Evolutionary conservation across 495 filamentous ascomycete genomes (phyloP).

Genomic region (Aspergillus steynii): DNA sequence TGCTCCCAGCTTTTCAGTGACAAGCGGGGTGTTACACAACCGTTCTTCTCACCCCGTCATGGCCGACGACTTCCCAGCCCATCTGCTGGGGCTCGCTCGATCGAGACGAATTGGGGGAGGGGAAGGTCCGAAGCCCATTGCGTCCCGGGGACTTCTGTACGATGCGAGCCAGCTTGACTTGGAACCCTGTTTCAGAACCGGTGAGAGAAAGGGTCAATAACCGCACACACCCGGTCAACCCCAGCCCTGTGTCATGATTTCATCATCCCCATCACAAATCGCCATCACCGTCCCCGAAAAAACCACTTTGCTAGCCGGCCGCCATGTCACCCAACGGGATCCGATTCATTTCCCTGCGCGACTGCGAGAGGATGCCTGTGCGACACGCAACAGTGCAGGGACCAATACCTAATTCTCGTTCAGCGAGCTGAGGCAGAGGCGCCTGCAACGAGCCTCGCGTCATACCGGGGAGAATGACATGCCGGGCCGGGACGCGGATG

Average conservation of each 20-base stretch:
- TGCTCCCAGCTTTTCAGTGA: neutral
- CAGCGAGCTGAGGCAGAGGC: neutral
- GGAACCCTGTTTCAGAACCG: neutral
- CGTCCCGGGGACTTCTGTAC: neutral
- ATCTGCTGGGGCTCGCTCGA: neutral
- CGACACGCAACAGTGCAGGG: slow-evolving; percentile 2
- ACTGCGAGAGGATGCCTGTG: neutral
- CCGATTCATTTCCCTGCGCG: slow-evolving; percentile 1
- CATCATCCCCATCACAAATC: neutral
- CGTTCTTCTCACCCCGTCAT: neutral
- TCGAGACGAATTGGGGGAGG: neutral
- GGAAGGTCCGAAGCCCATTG: neutral
- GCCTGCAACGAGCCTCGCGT: neutral
- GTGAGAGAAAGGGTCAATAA: neutral
- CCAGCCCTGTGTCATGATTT: neutral
- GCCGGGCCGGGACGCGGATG: neutral
- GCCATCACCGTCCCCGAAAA: no score
- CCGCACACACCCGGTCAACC: neutral
- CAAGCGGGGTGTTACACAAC: slow-evolving; percentile 1
- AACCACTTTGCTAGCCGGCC: neutral
- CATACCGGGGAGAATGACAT: slow-evolving; percentile 4
- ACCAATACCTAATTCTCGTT: slow-evolving; percentile 8
- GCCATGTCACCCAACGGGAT: neutral
- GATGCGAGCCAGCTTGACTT: neutral
- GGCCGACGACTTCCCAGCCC: neutral